Conservation (phyloP, 2,329 filamentous ascomycete genomes). For the Apiospora pterosperma region DNA sequence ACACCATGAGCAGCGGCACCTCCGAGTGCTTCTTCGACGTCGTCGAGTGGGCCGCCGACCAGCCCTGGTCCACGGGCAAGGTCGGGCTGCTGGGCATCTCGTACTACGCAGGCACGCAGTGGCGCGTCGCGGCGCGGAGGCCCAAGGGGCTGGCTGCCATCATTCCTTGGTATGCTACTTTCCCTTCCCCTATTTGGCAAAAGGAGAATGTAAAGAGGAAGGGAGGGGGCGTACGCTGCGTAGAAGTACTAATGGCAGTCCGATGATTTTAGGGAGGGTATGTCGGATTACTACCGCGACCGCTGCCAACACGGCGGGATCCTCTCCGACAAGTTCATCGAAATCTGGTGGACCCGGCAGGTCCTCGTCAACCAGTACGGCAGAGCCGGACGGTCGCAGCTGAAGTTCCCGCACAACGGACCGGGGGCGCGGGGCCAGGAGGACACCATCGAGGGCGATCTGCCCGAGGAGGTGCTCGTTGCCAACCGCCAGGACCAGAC, state of each 20-base stretch:
- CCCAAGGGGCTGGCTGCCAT: slow-evolving; percentile 46
- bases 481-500: slow-evolving; percentile 47
- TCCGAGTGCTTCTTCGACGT: slow-evolving; percentile 47
- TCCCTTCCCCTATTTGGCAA: not conserved
- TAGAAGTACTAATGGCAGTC: no score
- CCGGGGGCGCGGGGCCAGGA: slow-evolving; percentile 27
- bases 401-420: slow-evolving; percentile 26
- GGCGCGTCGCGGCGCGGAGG: slow-evolving; percentile 44
- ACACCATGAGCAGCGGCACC: slow-evolving; percentile 46
- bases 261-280: slow-evolving; percentile 47
- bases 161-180: slow-evolving; percentile 32
- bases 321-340: slow-evolving; percentile 54
- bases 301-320: slow-evolving; percentile 61
- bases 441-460: slow-evolving; percentile 57
- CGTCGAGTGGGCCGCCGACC: slow-evolving; percentile 45
- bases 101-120: slow-evolving; percentile 47
- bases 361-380: slow-evolving; percentile 69
- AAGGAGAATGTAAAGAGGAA: no score
- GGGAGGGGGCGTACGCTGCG: no score
- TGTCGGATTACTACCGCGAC: slow-evolving; percentile 54
- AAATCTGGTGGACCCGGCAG: slow-evolving; percentile 66
- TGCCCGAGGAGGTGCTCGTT: slow-evolving; percentile 48
- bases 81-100: slow-evolving; percentile 45
- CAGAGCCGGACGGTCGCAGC: slow-evolving; percentile 27
- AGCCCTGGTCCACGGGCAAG: slow-evolving; percentile 45